Conservation (phyloP, 768 basidiomycete species). For the Kwoniella heveanensis region DNA sequence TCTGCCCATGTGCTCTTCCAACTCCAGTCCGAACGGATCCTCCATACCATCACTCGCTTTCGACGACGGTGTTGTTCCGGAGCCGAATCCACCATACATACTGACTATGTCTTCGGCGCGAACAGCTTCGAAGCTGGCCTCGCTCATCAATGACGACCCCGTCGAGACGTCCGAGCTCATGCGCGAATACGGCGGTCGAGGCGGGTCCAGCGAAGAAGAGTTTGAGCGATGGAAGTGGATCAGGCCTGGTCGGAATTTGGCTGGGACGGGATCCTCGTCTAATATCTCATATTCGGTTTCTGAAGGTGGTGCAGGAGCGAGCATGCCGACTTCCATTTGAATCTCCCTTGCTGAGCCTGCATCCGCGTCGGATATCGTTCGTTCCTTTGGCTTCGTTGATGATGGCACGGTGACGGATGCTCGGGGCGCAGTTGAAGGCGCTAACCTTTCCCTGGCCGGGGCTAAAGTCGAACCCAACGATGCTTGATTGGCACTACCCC, state of each 20-base stretch:
- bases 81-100: conserved; percentile 29
- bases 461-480: background rate
- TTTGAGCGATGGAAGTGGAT: conserved; percentile 34
- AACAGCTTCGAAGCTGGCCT: conserved; percentile 39
- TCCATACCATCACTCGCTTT: conserved; percentile 3
- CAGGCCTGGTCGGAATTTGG: conserved; percentile 35
- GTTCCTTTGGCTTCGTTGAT: background rate
- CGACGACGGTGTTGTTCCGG: background rate
- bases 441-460: conserved; percentile 1
- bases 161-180: conserved; percentile 15
- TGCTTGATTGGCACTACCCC: background rate
- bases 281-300: background rate
- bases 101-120: conserved; percentile 28
- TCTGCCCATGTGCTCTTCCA: conserved; percentile 11
- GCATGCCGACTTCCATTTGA: conserved; percentile 9
- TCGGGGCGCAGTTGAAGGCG: conserved; percentile 11
- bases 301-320: background rate
- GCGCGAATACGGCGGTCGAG: conserved; percentile 14
- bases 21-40: conserved; percentile 19
- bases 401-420: background rate
- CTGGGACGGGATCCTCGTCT: conserved; percentile 8
- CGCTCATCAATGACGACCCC: conserved; percentile 22
- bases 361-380: background rate
- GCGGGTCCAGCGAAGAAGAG: conserved; percentile 12
- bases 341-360: background rate